phyloP scores from a whole-genome alignment of 306 rosid species.

The Benincasa hispida region DNA sequence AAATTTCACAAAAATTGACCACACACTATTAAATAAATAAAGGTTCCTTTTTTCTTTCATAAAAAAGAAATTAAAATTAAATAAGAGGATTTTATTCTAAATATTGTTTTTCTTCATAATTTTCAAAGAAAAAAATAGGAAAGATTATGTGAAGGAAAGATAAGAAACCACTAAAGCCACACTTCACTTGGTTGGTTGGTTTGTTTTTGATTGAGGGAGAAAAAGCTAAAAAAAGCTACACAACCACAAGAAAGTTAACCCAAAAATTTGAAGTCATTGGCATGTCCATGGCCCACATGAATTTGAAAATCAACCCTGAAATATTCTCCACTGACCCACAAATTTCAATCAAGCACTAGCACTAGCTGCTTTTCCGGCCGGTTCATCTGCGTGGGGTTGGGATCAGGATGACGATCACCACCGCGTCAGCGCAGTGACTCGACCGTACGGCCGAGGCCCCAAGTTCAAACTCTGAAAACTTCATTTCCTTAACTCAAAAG shows the following conservation, averaged over 20 bases:
- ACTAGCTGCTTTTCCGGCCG: background rate
- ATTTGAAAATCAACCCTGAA: background rate
- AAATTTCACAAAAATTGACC: background rate
- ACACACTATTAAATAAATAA: background rate
- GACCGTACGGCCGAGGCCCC: too few species aligned
- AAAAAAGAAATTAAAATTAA: background rate
- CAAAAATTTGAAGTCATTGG: background rate
- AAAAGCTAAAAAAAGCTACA: background rate
- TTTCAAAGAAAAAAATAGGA: background rate
- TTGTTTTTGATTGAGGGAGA: background rate
- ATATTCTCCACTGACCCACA: background rate
- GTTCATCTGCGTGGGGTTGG: background rate
- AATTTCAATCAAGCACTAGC: background rate
- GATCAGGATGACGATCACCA: background rate
- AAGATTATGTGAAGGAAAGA: background rate
- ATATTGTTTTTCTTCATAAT: background rate
- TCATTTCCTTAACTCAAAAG: background rate
- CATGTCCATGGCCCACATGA: background rate
- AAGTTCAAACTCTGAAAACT: too few species aligned
- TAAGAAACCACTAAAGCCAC: background rate
- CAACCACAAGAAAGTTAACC: background rate
- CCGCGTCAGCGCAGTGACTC: too few species aligned
- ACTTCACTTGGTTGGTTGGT: background rate
- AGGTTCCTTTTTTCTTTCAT: too few species aligned
- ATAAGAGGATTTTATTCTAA: background rate